Base-by-base conservation (phyloP, 768 basidiomycete genomes). In the Wakefieldia striispora region DNA sequence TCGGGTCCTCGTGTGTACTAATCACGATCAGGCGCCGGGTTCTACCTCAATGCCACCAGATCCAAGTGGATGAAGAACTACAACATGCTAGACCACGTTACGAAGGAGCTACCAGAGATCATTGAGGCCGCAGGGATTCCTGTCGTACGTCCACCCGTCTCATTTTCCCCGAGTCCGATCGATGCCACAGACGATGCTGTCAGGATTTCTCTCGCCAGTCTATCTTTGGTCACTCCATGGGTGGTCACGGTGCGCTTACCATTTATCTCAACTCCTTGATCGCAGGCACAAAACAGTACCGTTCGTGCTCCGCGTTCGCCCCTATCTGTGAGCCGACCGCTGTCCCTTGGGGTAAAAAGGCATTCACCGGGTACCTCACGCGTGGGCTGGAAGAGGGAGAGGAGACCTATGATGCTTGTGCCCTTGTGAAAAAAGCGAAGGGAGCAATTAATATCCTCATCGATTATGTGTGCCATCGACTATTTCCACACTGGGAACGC, bases 191-290 rank as follows among this genome's bases (percentile, higher is more conserved):
- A 16, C 33, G 19, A 36, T 26, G n/a, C 29, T 7, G 5, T 21
- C 59, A 94, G 91, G 92, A 98, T 73, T 77, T 86, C 57, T 76
- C 73, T 27, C 83, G 88, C 43, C 84, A 90, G 63, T 93, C 92
- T 19, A 86, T 98, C 60, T 88, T 92, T 62, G 97, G 97, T 10
- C 97, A 99, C 70, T 93, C 90, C 39, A 99, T 98, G 97, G 92
- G 91, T 49, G 97, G 97, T 2, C 94, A 97, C 63, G 97, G 97
- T 8, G 93, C 97, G 12, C 78, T 99, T 23, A 88, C 88, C 14
- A 70, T 97, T 34, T 97, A 97, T 70, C 84, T 98, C 39, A 75
- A 82, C 47, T 85, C 91, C 27, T 65, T 73, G 43, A 49, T 69
- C 24, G 54, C 70, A 24, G 74, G 79, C 49, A 72, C 72, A 7